Evolutionary conservation across 2,329 filamentous ascomycete species (phyloP).

Genomic region (Saccharata proteae): DNA sequence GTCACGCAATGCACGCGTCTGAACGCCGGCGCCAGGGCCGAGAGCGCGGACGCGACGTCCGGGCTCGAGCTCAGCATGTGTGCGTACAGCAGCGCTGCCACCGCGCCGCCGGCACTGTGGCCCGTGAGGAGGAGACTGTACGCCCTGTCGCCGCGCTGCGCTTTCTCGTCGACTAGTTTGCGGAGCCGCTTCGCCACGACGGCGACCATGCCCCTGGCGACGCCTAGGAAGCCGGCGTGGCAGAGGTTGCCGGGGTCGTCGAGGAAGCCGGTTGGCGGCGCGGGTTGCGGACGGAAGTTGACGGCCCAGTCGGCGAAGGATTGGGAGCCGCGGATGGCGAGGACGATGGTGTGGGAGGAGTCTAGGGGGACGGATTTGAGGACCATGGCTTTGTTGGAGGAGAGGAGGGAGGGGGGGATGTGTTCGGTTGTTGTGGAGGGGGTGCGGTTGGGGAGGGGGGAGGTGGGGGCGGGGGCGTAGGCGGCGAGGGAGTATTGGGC

Average conservation of each 20-base stretch:
- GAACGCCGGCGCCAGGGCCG: constrained; percentile 55
- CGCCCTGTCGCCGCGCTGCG: constrained; percentile 42
- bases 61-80: constrained; percentile 61
- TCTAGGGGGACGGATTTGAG: constrained; percentile 73
- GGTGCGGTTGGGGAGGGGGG: no score
- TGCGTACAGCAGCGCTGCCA: constrained; percentile 65
- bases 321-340: constrained; percentile 71
- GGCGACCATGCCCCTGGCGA: constrained; percentile 61
- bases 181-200: constrained; percentile 61
- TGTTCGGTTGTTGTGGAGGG: background rate
- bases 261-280: constrained; percentile 55
- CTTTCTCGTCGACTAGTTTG: constrained; percentile 59
- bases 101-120: constrained; percentile 74
- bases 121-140: constrained; percentile 73
- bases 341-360: constrained; percentile 65
- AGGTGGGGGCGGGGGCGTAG: no score
- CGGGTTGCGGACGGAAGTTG: constrained; percentile 60
- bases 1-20: constrained; percentile 73
- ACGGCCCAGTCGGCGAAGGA: constrained; percentile 80
- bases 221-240: constrained; percentile 67
- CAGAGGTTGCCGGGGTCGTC: constrained; percentile 68
- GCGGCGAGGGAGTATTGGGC: constrained; percentile 71
- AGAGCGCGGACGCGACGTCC: constrained; percentile 55
- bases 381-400: constrained; percentile 80
- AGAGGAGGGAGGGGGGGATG: no score